Evolutionary conservation across 495 filamentous ascomycete genomes (phyloP).

Genomic region (Halenospora varia): DNA sequence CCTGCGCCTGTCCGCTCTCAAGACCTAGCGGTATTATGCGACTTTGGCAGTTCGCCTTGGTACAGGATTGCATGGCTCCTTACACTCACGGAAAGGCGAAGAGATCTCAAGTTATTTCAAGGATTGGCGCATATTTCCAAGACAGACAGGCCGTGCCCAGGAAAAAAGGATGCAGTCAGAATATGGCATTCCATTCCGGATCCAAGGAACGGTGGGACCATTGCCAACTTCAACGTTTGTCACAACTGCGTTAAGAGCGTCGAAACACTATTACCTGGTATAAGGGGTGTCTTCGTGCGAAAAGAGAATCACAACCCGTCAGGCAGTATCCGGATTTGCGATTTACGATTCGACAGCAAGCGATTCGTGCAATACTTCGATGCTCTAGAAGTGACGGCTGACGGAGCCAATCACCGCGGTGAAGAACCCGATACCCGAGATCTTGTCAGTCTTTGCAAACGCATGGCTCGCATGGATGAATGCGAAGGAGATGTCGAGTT

Average conservation of each 20-base stretch:
- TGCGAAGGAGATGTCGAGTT: slow-evolving; percentile 51
- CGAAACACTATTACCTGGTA: slow-evolving; percentile 45
- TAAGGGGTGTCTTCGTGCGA: slow-evolving; percentile 43
- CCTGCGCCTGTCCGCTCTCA: slow-evolving; percentile 38
- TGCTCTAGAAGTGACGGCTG: slow-evolving; percentile 51
- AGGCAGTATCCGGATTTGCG: slow-evolving; percentile 38
- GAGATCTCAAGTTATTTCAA: slow-evolving; percentile 51
- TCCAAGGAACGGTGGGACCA: slow-evolving; percentile 41
- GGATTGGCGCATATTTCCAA: slow-evolving; percentile 41
- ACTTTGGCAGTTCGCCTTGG: slow-evolving; percentile 58
- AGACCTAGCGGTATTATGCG: slow-evolving; percentile 45
- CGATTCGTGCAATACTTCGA: slow-evolving; percentile 61
- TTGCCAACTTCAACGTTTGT: slow-evolving; percentile 56
- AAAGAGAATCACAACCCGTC: slow-evolving; percentile 25
- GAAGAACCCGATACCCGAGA: slow-evolving; percentile 42
- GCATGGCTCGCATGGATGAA: slow-evolving; percentile 46
- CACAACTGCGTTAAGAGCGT: slow-evolving; percentile 48
- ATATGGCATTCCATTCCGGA: slow-evolving; percentile 60
- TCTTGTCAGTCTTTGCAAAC: slow-evolving; percentile 47
- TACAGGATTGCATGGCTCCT: slow-evolving; percentile 63
- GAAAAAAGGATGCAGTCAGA: slow-evolving; percentile 39
- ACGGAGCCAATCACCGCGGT: slow-evolving; percentile 35
- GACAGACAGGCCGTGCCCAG: slow-evolving; percentile 45
- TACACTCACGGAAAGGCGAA: slow-evolving; percentile 51
- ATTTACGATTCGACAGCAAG: slow-evolving; percentile 45